phyloP scores from a whole-genome alignment of 2,329 filamentous ascomycete genomes.

The Colletotrichum sp. region DNA sequence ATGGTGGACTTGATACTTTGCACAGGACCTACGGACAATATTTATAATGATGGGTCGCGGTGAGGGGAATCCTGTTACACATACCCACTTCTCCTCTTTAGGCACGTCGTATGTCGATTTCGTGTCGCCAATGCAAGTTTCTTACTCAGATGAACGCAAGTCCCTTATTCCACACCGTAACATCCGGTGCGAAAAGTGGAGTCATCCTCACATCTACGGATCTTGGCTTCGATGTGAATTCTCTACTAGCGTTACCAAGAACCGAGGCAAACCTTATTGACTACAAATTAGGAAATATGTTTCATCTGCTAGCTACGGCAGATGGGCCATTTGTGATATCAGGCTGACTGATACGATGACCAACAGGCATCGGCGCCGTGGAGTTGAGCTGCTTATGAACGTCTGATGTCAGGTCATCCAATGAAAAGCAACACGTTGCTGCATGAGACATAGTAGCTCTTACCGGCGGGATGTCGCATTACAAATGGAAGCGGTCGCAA shows the following conservation, averaged over 20 bases:
- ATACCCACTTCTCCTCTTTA: not conserved
- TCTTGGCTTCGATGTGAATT: not conserved
- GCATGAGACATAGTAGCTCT: not conserved
- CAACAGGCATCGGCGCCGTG: not conserved
- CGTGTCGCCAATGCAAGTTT: not conserved
- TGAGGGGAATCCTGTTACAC: not conserved
- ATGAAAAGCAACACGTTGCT: not conserved
- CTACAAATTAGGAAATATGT: not conserved
- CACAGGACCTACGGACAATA: not conserved
- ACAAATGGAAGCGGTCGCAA: not conserved
- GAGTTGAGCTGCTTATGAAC: not conserved
- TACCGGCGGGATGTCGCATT: not conserved
- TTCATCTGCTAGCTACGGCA: not conserved
- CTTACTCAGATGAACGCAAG: not conserved
- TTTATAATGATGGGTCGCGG: not conserved
- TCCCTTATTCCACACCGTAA: not conserved
- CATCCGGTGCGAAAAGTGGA: not conserved
- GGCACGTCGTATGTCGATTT: not conserved
- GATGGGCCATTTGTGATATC: not conserved
- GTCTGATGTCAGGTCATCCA: not conserved
- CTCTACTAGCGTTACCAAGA: not conserved
- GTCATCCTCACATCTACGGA: not conserved
- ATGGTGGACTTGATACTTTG: not conserved
- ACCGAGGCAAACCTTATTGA: not conserved
- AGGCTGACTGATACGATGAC: not conserved